phyloP scores from a whole-genome alignment of 768 basidiomycete genomes.

The Suillus tomentosus region DNA sequence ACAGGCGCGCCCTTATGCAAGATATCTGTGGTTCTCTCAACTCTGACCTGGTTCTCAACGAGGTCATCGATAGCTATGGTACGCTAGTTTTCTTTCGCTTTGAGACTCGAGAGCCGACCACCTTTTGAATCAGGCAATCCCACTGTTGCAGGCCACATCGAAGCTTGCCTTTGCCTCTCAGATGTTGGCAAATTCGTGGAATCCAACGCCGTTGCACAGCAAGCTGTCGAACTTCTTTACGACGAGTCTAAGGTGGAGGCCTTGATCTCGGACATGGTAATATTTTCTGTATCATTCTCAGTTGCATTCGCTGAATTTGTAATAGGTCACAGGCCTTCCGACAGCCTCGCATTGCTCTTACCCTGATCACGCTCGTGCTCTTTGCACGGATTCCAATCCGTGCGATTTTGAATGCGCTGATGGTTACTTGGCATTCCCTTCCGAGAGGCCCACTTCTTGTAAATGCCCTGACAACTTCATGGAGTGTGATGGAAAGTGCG shows the following conservation, averaged over 20 bases:
- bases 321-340: constrained; percentile 26
- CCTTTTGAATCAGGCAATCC: constrained; percentile 19
- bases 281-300: neutral
- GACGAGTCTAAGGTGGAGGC: constrained; percentile 21
- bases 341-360: constrained; percentile 30
- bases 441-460: constrained; percentile 25
- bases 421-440: constrained; percentile 28
- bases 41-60: constrained; percentile 21
- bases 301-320: neutral
- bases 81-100: neutral
- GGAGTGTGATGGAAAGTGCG: constrained; percentile 36
- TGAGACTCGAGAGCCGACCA: neutral
- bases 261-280: constrained; percentile 27
- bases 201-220: constrained; percentile 24
- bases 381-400: constrained; percentile 19
- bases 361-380: constrained; percentile 31
- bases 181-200: constrained; percentile 27
- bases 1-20: constrained; percentile 7
- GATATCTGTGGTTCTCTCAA: constrained; percentile 23
- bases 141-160: constrained; percentile 28
- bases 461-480: constrained; percentile 26
- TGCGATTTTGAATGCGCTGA: constrained; percentile 35
- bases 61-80: constrained; percentile 18
- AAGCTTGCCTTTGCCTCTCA: constrained; percentile 33
- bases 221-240: constrained; percentile 27